Percentiles rank a stretch among this genome's conserved stretches.
phyloP scores from a whole-genome alignment of 1,139 yeast genomes.

The Pneumocystis wakefieldiae region DNA sequence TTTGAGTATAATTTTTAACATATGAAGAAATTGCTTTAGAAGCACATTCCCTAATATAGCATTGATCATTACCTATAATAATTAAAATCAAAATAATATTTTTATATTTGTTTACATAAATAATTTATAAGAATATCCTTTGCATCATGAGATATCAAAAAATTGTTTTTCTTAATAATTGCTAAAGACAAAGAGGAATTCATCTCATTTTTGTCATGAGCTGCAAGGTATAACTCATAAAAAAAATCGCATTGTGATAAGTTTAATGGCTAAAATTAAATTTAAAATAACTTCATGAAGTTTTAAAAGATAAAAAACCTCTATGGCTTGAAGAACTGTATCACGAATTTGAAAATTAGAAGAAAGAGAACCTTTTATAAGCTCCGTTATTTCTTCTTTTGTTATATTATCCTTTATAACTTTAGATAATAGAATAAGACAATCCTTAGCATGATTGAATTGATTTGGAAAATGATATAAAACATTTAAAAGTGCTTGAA shows the following conservation, averaged over 20 bases:
- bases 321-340: conserved; percentile 52
- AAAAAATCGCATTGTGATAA: conserved; percentile 42
- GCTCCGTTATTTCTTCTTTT: conserved; percentile 40
- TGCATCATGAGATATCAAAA: conserved; percentile 33
- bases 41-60: conserved; percentile 25
- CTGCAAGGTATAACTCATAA: conserved; percentile 63
- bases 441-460: conserved; percentile 69
- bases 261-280: conserved; percentile 58
- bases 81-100: conserved; percentile 42
- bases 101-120: conserved; percentile 38
- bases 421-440: conserved; percentile 61
- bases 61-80: conserved; percentile 41
- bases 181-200: conserved; percentile 56
- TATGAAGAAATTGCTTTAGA: conserved; percentile 37
- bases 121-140: conserved; percentile 35
- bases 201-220: conserved; percentile 54
- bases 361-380: conserved; percentile 45
- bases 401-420: conserved; percentile 51
- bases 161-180: conserved; percentile 70
- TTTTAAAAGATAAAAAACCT: background rate
- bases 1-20: conserved; percentile 47
- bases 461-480: conserved; percentile 55
- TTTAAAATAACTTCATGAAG: background rate
- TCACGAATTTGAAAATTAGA: conserved; percentile 60
- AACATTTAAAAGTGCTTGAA: conserved; percentile 48